Evolutionary conservation across 2,329 filamentous ascomycete species (phyloP), one percentile per base, ranked within the genome.

Genomic region (Colletotrichum musae): DNA sequence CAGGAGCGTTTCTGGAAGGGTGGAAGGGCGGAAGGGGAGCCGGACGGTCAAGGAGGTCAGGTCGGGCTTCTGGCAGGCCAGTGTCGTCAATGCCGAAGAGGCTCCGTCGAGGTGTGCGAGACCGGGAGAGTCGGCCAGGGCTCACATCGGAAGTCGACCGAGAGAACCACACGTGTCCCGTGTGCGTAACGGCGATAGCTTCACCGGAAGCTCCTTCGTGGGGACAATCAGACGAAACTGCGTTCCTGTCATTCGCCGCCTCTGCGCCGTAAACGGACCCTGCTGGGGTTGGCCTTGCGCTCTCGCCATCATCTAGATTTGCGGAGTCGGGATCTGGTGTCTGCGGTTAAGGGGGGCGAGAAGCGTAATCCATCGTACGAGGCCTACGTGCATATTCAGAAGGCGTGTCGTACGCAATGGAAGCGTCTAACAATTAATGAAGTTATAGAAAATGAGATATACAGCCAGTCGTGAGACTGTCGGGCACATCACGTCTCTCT

Each of bases 121-220:
- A 56, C 51, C 56, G 43, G 66, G 43, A 39, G 50, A 66, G 50
- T 66, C 66, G 66, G 66, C 51, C 66, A 69, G 66, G 66, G 66
- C 66, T 69, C 52, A 45, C n/a, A n/a, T 18, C 66, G 66, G 66
- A 69, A 69, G 66, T 69, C 66, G 66, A 69, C 66, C 66, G 66
- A 69, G 56, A 48, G 41, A 39, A 43, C 50, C 51, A 66, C 62
- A 66, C 51, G 43, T 24, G 56, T 66, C 45, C 50, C 57, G 48
- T 48, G 26, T 18, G 39, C 36, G 26, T 26, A 51, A 60, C 47
- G 41, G 54, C 48, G 62, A 69, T 61, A 57, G 16, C 66, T 61
- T 69, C 62, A 69, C 21, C 50, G 56, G 32, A 53, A n/a, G 24
- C 51, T 21, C 51, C 26, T 18, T 47, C 66, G 62, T 69, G 56